phyloP scores from a whole-genome alignment of 2,329 filamentous ascomycete genomes.

The Colletotrichum cordylinicola region DNA sequence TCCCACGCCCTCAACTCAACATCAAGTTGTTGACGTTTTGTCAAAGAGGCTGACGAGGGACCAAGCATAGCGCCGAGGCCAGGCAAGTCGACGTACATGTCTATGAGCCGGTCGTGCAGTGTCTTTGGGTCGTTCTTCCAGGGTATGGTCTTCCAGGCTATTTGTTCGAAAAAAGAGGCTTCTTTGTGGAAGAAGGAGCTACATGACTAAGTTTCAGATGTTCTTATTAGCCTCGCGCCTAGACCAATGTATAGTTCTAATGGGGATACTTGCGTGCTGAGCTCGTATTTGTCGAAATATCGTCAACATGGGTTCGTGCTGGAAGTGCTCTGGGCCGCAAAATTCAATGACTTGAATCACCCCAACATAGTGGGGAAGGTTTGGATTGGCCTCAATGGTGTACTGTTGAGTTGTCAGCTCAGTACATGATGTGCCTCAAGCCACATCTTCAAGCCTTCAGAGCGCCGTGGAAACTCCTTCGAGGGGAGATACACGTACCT shows the following conservation, averaged over 20 bases:
- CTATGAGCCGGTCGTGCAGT: not conserved
- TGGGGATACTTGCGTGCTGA: not conserved
- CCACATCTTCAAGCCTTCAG: not conserved
- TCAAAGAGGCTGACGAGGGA: not conserved
- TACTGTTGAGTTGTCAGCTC: not conserved
- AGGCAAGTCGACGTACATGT: not conserved
- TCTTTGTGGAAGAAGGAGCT: not conserved
- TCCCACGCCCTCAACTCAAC: not conserved
- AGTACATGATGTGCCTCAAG: fast-evolving
- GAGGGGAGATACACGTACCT: not conserved
- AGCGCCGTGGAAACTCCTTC: not conserved
- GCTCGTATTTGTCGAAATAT: not conserved
- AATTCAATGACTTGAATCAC: not conserved
- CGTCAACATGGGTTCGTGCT: conserved; percentile 7
- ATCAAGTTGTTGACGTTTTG: not conserved
- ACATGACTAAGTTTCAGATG: not conserved
- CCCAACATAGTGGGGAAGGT: not conserved
- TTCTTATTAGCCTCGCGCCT: not conserved
- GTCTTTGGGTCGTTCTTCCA: not conserved
- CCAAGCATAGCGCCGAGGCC: not conserved
- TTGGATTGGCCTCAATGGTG: not conserved
- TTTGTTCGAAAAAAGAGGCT: not conserved
- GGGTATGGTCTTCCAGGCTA: not conserved
- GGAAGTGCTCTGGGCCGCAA: conserved; percentile 8
- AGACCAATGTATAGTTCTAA: too few species aligned